These are phyloP conservation scores for Sporothrix euskadiensis DNA, from an alignment of 2,329 filamentous ascomycete genomes.

Conservation along the genomic window DNA sequence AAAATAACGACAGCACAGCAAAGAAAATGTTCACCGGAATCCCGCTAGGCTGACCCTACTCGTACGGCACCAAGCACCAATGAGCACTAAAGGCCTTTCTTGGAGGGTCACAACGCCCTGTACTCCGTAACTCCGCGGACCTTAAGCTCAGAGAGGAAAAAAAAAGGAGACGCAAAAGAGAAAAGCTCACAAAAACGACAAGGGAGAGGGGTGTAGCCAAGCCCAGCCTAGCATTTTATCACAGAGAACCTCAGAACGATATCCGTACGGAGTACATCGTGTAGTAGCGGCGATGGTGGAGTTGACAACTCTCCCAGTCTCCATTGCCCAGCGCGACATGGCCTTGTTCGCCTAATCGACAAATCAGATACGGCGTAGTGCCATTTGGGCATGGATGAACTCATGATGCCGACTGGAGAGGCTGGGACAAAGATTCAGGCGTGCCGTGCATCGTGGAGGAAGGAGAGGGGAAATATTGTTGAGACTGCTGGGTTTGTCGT, in stretches of 20 bases:
- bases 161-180: background rate
- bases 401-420: constrained; percentile 18
- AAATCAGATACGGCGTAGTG: constrained; percentile 13
- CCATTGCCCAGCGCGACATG: background rate
- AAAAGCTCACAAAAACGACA: background rate
- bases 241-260: background rate
- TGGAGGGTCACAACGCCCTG: background rate
- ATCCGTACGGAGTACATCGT: background rate
- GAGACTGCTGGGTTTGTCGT: background rate
- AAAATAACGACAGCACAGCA: background rate
- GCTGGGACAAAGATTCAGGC: background rate
- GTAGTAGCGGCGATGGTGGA: background rate
- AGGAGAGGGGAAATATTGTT: background rate
- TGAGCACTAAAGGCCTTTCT: background rate
- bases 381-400: background rate
- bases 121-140: background rate
- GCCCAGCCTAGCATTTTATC: background rate
- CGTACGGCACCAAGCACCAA: background rate
- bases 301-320: background rate
- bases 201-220: background rate
- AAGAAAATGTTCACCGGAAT: background rate
- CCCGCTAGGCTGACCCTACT: background rate
- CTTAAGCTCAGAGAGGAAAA: background rate
- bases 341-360: constrained; percentile 14
- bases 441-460: background rate